Base-by-base conservation (phyloP, 306 rosid species). In the Malus sieversii region DNA sequence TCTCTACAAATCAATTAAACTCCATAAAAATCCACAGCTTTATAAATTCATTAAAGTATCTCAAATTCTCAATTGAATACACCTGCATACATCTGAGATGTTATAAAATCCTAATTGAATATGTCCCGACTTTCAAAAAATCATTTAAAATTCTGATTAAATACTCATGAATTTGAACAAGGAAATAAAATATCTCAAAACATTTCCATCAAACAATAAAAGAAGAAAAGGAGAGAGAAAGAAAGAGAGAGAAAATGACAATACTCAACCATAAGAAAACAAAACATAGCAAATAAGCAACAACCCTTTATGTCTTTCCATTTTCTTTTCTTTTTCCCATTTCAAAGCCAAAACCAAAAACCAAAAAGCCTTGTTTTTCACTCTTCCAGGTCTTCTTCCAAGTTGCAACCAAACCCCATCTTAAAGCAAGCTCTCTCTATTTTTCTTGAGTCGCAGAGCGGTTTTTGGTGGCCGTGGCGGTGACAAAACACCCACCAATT, bases 311-410 rank as follows among this genome's bases (percentile, higher is more conserved):
- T 58, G 18, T 30, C 9, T 48, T 29, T 29, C 48, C 10, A 53
- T 69, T 45, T 78, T 71, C 59, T 65, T 5, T 61, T 70, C 38
- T 79, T 67, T 71, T 58, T 58, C 45, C 63, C 75, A n/a, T 67
- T 78, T 64, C 45, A 64, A 64, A 16, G 14, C 68, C 45, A 64
- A 64, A 3, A 22, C 29, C 62, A 57, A 57, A 60, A 35, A 8
- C 44, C 68, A 32, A 78, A 78, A 83, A 73, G 81, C 88, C 90
- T 91, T 89, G 88, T 74, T 79, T 84, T 81, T 87, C 88, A 84
- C 90, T 83, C 90, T 73, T 80, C 35, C 53, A 55, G 25, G 80
- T 73, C 81, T 32, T 51, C 55, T 51, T 51, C 68, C 25, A 32
- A 64, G 27, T 25, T 62, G 5, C 6, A 84, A 79, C 83, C 85